Evolutionary conservation across 225 moss, liverwort and hornwort species (phyloP).

Genomic region (Pseudisothecium myosuroides): DNA sequence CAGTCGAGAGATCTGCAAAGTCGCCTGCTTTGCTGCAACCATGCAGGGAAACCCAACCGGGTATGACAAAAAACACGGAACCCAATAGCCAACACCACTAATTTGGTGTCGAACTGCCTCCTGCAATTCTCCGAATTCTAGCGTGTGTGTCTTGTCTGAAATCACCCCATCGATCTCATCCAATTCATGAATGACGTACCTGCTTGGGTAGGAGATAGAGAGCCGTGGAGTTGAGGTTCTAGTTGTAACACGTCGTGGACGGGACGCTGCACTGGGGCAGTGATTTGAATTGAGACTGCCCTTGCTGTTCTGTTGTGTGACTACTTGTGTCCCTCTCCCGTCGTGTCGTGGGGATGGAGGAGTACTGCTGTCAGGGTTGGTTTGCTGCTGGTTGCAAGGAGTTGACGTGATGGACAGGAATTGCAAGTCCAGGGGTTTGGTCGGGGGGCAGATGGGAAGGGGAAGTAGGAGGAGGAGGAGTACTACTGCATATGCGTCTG

Average conservation of each 20-base stretch:
- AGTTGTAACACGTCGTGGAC: not conserved
- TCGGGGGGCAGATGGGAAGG: not conserved
- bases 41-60: not conserved
- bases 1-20: slow-evolving; percentile 9
- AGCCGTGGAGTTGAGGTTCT: not conserved
- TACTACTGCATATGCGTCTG: no score
- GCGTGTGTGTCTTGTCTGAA: not conserved
- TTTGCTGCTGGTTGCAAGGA: not conserved
- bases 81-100: not conserved
- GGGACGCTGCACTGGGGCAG: not conserved
- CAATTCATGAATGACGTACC: not conserved
- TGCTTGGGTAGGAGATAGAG: not conserved
- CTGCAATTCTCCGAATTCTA: not conserved
- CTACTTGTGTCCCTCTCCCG: no score
- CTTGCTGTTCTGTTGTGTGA: not conserved
- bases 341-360: not conserved
- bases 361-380: not conserved
- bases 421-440: not conserved
- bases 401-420: not conserved
- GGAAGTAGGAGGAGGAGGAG: not conserved
- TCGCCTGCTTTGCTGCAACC: slow-evolving; percentile 22
- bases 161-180: not conserved
- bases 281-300: not conserved
- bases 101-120: not conserved
- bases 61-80: not conserved